Conservation (phyloP, 768 basidiomycete genomes). For the Russula lepida region DNA sequence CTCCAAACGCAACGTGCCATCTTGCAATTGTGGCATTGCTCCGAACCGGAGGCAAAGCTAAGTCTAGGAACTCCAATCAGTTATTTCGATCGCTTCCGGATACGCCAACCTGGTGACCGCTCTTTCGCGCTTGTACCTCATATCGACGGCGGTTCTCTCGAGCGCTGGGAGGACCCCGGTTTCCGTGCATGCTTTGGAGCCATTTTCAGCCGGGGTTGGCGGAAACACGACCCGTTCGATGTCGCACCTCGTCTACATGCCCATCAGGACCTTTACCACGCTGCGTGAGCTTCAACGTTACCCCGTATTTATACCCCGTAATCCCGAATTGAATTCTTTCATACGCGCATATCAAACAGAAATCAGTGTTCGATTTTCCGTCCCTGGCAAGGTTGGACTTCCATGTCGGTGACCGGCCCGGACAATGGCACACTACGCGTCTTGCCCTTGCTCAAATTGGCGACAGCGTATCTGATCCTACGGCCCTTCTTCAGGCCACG, state of each 20-base stretch:
- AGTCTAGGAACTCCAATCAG: slow-evolving; percentile 52
- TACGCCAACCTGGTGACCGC: slow-evolving; percentile 61
- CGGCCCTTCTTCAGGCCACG: slow-evolving; percentile 66
- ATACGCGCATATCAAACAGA: neutral
- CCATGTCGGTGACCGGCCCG: slow-evolving; percentile 41
- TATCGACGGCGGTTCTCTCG: slow-evolving; percentile 55
- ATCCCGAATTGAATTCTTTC: neutral
- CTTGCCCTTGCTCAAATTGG: slow-evolving; percentile 56
- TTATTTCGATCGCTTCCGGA: slow-evolving; percentile 70
- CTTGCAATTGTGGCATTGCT: slow-evolving; percentile 50
- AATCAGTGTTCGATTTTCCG: slow-evolving; percentile 25
- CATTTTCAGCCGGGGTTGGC: slow-evolving; percentile 56
- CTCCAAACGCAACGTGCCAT: slow-evolving; percentile 51
- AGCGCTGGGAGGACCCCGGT: slow-evolving; percentile 60
- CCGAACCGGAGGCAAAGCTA: slow-evolving; percentile 36
- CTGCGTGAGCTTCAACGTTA: slow-evolving; percentile 4
- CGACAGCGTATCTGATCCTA: slow-evolving; percentile 65
- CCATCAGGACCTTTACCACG: slow-evolving; percentile 24
- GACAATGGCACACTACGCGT: slow-evolving; percentile 61
- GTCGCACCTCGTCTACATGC: slow-evolving; percentile 52
- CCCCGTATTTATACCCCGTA: neutral
- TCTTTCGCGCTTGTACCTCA: slow-evolving; percentile 62
- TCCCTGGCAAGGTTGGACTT: slow-evolving; percentile 68
- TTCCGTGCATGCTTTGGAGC: slow-evolving; percentile 54
- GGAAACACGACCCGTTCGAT: slow-evolving; percentile 57